These are phyloP conservation scores for Alnus rubra DNA, from an alignment of 306 rosid genomes.

Conservation along the genomic window DNA sequence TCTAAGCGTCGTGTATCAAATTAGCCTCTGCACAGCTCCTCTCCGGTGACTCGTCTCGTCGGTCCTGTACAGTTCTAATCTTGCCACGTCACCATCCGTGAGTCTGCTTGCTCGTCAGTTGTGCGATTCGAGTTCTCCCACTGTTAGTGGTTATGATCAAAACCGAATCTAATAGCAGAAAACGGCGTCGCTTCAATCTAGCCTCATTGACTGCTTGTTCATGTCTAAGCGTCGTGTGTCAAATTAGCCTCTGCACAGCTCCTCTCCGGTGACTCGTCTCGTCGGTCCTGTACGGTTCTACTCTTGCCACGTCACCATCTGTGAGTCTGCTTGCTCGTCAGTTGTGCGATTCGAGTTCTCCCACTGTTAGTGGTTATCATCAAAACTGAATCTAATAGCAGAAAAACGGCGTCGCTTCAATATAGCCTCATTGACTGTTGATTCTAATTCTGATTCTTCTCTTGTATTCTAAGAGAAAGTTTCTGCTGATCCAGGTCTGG, in stretches of 20 bases:
- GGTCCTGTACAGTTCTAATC: background rate
- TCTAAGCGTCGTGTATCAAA: background rate
- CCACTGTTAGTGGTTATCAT: constrained; percentile 1
- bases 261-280: background rate
- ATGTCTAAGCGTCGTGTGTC: background rate
- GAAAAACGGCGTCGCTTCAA: background rate
- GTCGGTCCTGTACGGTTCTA: background rate
- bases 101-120: background rate
- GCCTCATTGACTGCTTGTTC: background rate
- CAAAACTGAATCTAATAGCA: background rate
- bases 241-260: background rate
- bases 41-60: background rate
- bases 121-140: background rate
- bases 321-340: background rate
- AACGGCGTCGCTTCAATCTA: background rate
- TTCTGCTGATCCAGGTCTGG: no score
- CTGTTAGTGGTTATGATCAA: background rate
- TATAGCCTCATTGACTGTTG: background rate
- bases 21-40: background rate
- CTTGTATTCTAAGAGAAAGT: background rate
- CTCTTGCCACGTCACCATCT: background rate
- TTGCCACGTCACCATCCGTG: background rate
- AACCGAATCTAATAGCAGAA: background rate
- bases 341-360: background rate
- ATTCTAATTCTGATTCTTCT: background rate